A percentile compares a stretch with the other conserved stretches of the same genome.
phyloP scores from a whole-genome alignment of 2,329 filamentous ascomycete genomes.

The Sordariomycetes sp. region DNA sequence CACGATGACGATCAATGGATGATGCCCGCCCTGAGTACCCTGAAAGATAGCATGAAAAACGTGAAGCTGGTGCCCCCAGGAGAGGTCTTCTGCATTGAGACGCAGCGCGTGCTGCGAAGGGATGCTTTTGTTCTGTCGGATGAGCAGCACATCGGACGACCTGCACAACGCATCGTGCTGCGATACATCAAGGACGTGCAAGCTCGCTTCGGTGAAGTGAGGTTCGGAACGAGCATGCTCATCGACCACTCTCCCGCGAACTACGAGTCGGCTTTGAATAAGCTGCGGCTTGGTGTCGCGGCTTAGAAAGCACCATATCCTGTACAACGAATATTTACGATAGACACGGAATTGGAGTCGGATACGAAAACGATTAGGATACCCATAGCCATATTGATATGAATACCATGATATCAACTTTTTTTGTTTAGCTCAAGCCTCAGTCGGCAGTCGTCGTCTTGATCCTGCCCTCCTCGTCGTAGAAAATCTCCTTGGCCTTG shows the following conservation, averaged over 20 bases:
- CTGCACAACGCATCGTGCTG: slow-evolving; percentile 59
- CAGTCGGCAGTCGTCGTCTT: slow-evolving; percentile 22
- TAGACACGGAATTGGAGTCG: too few relatives aligned
- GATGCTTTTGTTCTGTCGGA: slow-evolving; percentile 48
- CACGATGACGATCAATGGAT: slow-evolving; percentile 57
- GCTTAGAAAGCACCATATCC: too few relatives aligned
- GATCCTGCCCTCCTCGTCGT: slow-evolving; percentile 58
- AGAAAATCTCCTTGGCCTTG: slow-evolving; percentile 67
- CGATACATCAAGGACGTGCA: slow-evolving; percentile 66
- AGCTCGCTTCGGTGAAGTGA: slow-evolving; percentile 57
- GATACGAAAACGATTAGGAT: too few relatives aligned
- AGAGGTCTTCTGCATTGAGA: slow-evolving; percentile 67
- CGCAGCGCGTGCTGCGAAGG: slow-evolving; percentile 55
- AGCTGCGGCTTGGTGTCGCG: slow-evolving; percentile 45
- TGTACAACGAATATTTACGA: too few relatives aligned
- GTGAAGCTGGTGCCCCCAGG: slow-evolving; percentile 66
- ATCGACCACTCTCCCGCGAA: slow-evolving; percentile 66
- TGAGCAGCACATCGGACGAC: slow-evolving; percentile 47
- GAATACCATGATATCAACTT: too few relatives aligned
- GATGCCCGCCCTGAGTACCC: slow-evolving; percentile 53
- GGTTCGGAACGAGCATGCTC: slow-evolving; percentile 66
- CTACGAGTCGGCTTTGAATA: slow-evolving; percentile 62
- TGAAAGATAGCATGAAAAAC: slow-evolving; percentile 59
- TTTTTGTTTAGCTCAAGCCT: too few relatives aligned
- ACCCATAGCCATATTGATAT: too few relatives aligned